phyloP scores from a whole-genome alignment of 2,329 filamentous ascomycete species.

The Leptographium flavum region DNA sequence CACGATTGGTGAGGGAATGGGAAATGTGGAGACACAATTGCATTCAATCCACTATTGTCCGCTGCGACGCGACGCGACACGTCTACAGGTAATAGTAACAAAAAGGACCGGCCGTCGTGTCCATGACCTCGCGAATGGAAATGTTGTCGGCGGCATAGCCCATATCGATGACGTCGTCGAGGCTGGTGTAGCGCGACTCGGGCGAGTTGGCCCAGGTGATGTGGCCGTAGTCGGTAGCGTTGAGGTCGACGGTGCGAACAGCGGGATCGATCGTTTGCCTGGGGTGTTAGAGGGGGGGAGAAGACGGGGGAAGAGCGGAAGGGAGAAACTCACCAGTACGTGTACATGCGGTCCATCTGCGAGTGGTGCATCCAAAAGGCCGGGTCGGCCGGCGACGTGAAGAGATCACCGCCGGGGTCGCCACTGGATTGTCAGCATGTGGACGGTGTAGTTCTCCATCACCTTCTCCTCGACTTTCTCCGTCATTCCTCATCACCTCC shows the following conservation, averaged over 20 bases:
- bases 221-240: conserved; percentile 15
- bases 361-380: conserved; percentile 12
- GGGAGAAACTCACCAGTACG: conserved; percentile 1
- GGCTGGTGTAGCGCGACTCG: conserved; percentile 11
- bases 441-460: too few species aligned
- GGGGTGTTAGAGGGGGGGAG: not conserved
- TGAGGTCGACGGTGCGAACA: conserved; percentile 14
- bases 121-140: conserved; percentile 16
- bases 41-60: too few species aligned
- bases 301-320: too few species aligned
- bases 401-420: conserved; percentile 19
- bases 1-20: too few species aligned
- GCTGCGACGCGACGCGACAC: too few species aligned
- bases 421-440: conserved; percentile 8
- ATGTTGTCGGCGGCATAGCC: conserved; percentile 15
- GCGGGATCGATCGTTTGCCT: conserved; percentile 12
- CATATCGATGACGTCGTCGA: conserved; percentile 17
- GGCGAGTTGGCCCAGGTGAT: conserved; percentile 17
- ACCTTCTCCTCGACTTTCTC: not conserved
- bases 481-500: too few species aligned
- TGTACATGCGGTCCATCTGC: conserved; percentile 9
- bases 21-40: too few species aligned
- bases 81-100: conserved; percentile 17
- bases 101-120: conserved; percentile 14
- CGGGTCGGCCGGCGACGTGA: conserved; percentile 13